Evolutionary conservation across 768 basidiomycete genomes (phyloP), one percentile per base, ranked within the genome.

Genomic region (Neoboletus magnificus): DNA sequence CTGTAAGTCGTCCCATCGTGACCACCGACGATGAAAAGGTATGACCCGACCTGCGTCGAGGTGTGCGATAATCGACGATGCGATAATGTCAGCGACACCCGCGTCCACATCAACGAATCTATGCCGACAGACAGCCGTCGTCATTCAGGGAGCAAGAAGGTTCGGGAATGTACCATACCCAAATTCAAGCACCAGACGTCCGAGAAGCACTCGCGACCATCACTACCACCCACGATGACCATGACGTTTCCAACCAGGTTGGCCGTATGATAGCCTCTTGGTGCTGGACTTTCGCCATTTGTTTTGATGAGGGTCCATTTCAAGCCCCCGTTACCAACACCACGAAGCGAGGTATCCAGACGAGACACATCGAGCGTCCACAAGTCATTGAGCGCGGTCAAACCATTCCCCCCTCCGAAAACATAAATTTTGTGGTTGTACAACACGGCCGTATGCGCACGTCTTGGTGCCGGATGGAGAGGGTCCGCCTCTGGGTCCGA

Each of bases 321-420:
- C 71, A 87, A 71, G 41, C 45, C 52, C n/a, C 52, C 58, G 10
- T 32, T 44, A 4, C 18, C 13, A 10, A 41, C 40, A 18, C 58
- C 58, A 36, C 64, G 66, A 20, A 62, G 54, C 5, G 62, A 72
- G n/a, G 56, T 58, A n/a, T 70, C 66, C 40, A 71, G 62, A 48
- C 76, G 73, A 33, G 74, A 78, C 0, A 88, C 82, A 54, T 96
- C 91, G 23, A 96, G 74, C 16, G 87, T 83, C 93, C 93, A 96
- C 20, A 95, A 74, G 69, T 97, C 94, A 62, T 91, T 91, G 52
- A 97, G 77, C 0, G 95, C 93, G n/a, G 82, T 82, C 74, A 87
- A 77, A 0, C 95, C 95, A 55, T 93, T 95, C 3, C 95, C 94
- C n/a, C 95, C 93, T 9, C 93, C 95, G 63, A 96, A 97, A 4